Evolutionary conservation across 2,329 filamentous ascomycete genomes (phyloP).

Genomic region (Neurospora sp.): DNA sequence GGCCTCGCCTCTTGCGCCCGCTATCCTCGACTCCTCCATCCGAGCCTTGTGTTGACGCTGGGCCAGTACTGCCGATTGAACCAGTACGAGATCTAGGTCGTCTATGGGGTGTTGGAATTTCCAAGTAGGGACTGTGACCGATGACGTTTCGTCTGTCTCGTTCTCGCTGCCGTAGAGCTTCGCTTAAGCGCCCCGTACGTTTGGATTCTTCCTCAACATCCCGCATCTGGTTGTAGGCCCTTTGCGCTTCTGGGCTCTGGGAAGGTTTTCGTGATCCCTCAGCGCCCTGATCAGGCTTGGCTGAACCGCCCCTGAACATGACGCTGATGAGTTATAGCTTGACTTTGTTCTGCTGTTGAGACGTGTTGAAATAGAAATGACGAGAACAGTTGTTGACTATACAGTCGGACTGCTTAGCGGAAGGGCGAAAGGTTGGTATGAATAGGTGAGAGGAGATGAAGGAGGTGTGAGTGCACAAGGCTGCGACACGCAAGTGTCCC

Average conservation of each 20-base stretch:
- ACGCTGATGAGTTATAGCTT: not conserved
- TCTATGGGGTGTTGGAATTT: not conserved
- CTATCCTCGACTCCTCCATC: not conserved
- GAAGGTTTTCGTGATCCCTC: not conserved
- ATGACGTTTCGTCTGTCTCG: not conserved
- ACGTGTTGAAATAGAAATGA: not conserved
- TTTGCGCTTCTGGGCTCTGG: constrained; percentile 12
- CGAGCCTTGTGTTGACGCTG: not conserved
- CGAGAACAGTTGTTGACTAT: not conserved
- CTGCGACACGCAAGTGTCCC: not conserved
- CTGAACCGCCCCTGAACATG: not conserved
- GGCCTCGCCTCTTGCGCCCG: constrained; percentile 2
- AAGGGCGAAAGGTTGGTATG: not conserved
- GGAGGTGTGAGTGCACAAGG: not conserved
- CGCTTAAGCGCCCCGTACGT: not conserved
- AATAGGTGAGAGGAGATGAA: not conserved
- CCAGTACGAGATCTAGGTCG: not conserved
- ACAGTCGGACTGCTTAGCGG: no score
- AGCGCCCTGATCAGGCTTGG: not conserved
- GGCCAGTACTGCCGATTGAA: not conserved
- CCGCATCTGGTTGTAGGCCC: constrained; percentile 13
- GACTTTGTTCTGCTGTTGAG: not conserved
- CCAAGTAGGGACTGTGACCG: not conserved
- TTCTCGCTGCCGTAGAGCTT: not conserved
- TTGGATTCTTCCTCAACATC: constrained; percentile 9